Conservation (phyloP, 2,329 filamentous ascomycete species). For the Neopestalotiopsis clavispora region DNA sequence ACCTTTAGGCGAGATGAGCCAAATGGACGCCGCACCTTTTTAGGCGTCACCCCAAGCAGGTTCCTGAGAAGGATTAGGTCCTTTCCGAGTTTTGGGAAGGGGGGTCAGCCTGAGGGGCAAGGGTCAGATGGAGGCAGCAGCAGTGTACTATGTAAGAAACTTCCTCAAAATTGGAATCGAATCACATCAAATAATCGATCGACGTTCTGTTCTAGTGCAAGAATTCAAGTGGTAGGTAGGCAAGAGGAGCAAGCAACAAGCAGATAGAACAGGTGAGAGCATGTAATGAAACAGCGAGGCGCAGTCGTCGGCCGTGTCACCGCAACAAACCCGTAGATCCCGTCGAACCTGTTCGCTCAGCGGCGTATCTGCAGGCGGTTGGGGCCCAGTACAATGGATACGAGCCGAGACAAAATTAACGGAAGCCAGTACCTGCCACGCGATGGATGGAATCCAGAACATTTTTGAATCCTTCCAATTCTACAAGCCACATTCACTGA, state of each 20-base stretch:
- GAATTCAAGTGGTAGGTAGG: background rate
- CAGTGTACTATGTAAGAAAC: too few species aligned
- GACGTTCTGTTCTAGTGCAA: background rate
- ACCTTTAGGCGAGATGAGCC: slow-evolving; percentile 1
- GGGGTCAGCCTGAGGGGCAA: background rate
- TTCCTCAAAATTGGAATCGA: background rate
- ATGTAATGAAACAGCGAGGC: background rate
- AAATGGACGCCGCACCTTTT: background rate
- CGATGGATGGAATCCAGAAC: background rate
- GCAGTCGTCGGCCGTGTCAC: slow-evolving; percentile 1
- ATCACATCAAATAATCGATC: background rate
- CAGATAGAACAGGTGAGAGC: too few species aligned
- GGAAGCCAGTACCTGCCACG: too few species aligned
- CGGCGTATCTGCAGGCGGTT: background rate
- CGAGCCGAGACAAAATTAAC: background rate
- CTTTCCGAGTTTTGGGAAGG: background rate
- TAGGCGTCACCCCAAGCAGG: background rate
- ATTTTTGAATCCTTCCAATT: background rate
- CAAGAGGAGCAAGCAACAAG: too few species aligned
- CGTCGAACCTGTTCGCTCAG: background rate
- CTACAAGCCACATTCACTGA: background rate
- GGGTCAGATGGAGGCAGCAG: too few species aligned
- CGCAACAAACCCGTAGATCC: background rate
- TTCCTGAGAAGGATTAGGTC: background rate
- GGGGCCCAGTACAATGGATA: background rate